Evolutionary conservation across 2,329 filamentous ascomycete genomes (phyloP).

Genomic region (Diaporthe citrichinensis): DNA sequence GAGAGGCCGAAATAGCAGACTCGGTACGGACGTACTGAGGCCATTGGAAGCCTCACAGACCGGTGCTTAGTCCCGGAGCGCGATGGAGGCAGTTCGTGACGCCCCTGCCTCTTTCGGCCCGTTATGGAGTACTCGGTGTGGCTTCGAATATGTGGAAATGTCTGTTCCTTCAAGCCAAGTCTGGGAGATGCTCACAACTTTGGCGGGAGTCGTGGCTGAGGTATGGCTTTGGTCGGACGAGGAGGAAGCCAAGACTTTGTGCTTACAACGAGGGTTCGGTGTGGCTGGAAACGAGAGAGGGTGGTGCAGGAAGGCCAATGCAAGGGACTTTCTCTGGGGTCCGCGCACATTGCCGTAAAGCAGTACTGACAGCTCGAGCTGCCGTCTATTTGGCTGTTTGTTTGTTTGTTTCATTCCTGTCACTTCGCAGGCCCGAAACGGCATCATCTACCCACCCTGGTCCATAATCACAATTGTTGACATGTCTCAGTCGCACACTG

Average conservation of each 20-base stretch:
- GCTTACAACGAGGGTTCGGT: constrained; percentile 34
- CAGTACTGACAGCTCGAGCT: neutral
- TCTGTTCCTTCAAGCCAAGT: constrained; percentile 27
- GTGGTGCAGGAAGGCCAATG: constrained; percentile 20
- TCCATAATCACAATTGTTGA: neutral
- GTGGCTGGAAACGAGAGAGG: constrained; percentile 19
- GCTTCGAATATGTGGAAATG: constrained; percentile 16
- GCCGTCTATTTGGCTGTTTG: neutral
- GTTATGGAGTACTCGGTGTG: constrained; percentile 10
- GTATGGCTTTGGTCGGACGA: constrained; percentile 31
- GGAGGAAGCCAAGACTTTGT: constrained; percentile 27
- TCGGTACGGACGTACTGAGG: neutral
- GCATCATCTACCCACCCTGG: neutral
- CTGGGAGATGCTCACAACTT: neutral
- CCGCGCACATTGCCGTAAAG: neutral
- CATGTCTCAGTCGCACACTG: constrained; percentile 13
- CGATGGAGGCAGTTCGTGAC: constrained; percentile 31
- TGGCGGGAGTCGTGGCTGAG: constrained; percentile 32
- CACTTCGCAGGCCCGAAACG: constrained; percentile 1
- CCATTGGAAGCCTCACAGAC: neutral
- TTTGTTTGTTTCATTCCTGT: neutral
- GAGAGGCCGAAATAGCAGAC: constrained; percentile 18
- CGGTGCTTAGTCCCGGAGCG: constrained; percentile 9
- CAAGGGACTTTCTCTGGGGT: constrained; percentile 32
- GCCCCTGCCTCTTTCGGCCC: constrained; percentile 33